A percentile compares a stretch with the other conserved stretches of the same genome.
phyloP scores from a whole-genome alignment of 176 grass and related monocot genomes.

The Carex parvula region DNA sequence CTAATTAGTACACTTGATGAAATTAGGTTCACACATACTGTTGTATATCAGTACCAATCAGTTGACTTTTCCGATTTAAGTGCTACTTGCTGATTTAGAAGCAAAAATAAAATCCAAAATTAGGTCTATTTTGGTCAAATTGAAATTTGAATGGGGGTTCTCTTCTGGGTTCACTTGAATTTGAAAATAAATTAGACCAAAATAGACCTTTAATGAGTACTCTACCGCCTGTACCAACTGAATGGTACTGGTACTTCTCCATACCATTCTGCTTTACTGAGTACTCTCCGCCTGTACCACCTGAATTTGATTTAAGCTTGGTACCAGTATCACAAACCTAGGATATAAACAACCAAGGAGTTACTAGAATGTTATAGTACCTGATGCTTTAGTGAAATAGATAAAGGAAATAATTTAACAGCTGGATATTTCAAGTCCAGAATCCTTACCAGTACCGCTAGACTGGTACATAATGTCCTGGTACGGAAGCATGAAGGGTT shows the following conservation, averaged over 20 bases:
- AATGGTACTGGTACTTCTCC: too few relatives aligned
- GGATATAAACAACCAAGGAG: neutral
- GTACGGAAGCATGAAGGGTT: neutral
- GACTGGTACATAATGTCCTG: neutral
- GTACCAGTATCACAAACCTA: neutral
- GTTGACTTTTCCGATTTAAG: neutral
- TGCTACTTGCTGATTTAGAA: neutral
- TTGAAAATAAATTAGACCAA: too few relatives aligned
- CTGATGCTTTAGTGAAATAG: neutral
- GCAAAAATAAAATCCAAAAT: neutral
- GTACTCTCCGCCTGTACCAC: too few relatives aligned
- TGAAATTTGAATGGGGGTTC: neutral
- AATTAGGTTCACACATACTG: neutral
- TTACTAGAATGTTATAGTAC: neutral
- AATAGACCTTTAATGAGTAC: too few relatives aligned
- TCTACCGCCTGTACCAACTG: too few relatives aligned
- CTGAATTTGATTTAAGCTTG: neutral
- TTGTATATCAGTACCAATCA: neutral
- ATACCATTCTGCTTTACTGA: too few relatives aligned
- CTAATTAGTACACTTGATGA: neutral
- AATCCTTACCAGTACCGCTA: neutral
- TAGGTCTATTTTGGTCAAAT: neutral
- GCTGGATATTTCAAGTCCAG: neutral
- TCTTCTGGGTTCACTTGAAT: too few relatives aligned
- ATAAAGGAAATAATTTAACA: neutral